Base-by-base conservation (phyloP, 306 rosid genomes). In the Rosa rugosa region DNA sequence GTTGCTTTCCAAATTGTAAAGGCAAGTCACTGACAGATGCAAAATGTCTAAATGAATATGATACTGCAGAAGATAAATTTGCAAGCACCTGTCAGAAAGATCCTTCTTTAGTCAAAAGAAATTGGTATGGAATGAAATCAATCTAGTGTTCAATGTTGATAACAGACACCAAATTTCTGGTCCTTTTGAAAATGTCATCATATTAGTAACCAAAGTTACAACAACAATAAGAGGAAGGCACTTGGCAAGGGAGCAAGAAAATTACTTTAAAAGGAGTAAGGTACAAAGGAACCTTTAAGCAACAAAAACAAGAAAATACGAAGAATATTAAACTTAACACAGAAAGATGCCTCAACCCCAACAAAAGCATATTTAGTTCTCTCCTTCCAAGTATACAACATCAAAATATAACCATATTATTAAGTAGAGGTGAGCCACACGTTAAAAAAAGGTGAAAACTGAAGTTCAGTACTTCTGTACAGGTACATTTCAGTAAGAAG, bases 71-170 rank as follows among this genome's bases (percentile, higher is more conserved):
- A 73, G 79, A 86, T 75, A 91, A 78, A 67, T 81, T 73, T 80
- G 81, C 85, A 78, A 92, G 69, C 78, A 84, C 93, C 99, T 94
- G 93, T 68, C 80, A 84, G 60, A 80, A 71, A 78, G 84, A 79
- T 17, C 64, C 71, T 75, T 73, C 51, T 44, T 86, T 8, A 83
- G 89, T 84, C 77, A 71, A 6, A 77, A 77, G 77, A 86, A 72
- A 38, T 38, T 42, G 67, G 69, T 40, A 82, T 50, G 63, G 38
- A 74, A 50, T 34, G 65, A 71, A 80, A 40, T 75, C 46, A 16
- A 34, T 65, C 42, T 14, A 65, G 70, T 13, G 5, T 65, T 6
- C 45, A 65, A 34, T 71, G 13, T 25, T 71, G 74, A 47, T 42
- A 66, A 67, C 50, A 68, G 31, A 68, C 34, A 40, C 54, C 72